Conservation (phyloP, 1,284 basidiomycete genomes). For the Singerocomus inundabilis region DNA sequence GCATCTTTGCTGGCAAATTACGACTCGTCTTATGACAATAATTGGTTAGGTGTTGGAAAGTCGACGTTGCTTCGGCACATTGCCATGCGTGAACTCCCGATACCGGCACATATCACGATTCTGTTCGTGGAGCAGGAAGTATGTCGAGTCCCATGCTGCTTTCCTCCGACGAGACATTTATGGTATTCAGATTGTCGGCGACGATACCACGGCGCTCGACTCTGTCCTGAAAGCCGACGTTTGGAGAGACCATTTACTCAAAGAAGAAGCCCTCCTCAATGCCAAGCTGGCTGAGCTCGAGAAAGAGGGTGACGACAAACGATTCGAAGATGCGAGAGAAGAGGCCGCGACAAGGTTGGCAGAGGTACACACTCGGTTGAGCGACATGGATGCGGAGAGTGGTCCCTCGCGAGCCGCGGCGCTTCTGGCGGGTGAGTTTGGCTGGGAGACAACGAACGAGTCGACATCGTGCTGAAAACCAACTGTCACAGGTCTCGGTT, state of each 20-base stretch:
- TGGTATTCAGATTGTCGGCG: slow-evolving; percentile 71
- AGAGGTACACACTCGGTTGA: slow-evolving; percentile 87
- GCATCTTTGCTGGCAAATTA: not conserved
- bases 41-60: slow-evolving; percentile 83
- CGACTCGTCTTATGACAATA: not conserved
- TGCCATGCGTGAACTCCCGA: slow-evolving; percentile 91
- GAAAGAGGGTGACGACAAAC: slow-evolving; percentile 68
- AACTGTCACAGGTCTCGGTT: slow-evolving; percentile 70
- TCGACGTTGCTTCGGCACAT: slow-evolving; percentile 96
- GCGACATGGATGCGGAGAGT: slow-evolving; percentile 98
- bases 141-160: slow-evolving; percentile 1
- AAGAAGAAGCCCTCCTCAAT: slow-evolving; percentile 79
- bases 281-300: slow-evolving; percentile 73
- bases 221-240: slow-evolving; percentile 97
- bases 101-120: slow-evolving; percentile 93
- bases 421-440: slow-evolving; percentile 72
- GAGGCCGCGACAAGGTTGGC: slow-evolving; percentile 84
- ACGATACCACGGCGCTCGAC: slow-evolving; percentile 89
- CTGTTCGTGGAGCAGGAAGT: slow-evolving; percentile 99
- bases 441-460: not conserved
- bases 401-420: slow-evolving; percentile 92
- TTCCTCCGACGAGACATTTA: slow-evolving; percentile 4
- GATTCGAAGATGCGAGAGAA: slow-evolving; percentile 80
- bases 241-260: slow-evolving; percentile 88
- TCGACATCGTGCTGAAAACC: not conserved